Evolutionary conservation across 169 alveolate genomes (phyloP).

Genomic region (Miamiensis avidus): DNA sequence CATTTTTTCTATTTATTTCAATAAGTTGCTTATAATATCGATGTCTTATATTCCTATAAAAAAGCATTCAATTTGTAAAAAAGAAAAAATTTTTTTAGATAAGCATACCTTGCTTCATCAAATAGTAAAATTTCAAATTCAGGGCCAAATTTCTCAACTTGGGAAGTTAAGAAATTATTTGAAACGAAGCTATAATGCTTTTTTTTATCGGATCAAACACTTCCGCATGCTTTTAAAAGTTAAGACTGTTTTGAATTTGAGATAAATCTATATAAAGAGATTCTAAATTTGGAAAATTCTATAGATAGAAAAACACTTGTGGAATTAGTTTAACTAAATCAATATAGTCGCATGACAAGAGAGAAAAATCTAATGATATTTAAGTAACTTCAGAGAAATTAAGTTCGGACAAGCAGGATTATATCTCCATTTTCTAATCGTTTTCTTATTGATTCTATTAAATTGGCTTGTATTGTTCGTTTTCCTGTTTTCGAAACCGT

Average conservation of each 20-base stretch:
- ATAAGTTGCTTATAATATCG: neutral
- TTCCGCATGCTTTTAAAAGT: neutral
- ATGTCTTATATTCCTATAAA: neutral
- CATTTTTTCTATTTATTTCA: neutral
- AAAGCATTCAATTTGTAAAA: too few relatives aligned
- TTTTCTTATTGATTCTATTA: too few relatives aligned
- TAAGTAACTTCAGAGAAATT: too few relatives aligned
- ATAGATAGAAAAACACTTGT: neutral
- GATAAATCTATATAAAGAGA: neutral
- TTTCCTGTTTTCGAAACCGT: too few relatives aligned
- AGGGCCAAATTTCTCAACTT: neutral
- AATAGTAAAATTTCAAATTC: neutral
- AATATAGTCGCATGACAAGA: neutral
- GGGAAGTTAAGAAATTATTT: too few relatives aligned
- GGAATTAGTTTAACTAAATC: neutral
- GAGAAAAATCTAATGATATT: neutral
- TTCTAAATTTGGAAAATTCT: neutral
- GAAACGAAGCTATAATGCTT: neutral
- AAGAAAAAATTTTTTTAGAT: too few relatives aligned
- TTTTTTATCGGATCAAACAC: neutral
- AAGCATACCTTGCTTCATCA: too few relatives aligned
- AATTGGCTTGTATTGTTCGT: too few relatives aligned
- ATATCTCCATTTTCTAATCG: too few relatives aligned
- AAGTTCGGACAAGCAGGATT: too few relatives aligned
- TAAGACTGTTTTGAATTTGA: neutral